phyloP scores from a whole-genome alignment of 352 stramenopile genomes.

The Phytopythium montanum region DNA sequence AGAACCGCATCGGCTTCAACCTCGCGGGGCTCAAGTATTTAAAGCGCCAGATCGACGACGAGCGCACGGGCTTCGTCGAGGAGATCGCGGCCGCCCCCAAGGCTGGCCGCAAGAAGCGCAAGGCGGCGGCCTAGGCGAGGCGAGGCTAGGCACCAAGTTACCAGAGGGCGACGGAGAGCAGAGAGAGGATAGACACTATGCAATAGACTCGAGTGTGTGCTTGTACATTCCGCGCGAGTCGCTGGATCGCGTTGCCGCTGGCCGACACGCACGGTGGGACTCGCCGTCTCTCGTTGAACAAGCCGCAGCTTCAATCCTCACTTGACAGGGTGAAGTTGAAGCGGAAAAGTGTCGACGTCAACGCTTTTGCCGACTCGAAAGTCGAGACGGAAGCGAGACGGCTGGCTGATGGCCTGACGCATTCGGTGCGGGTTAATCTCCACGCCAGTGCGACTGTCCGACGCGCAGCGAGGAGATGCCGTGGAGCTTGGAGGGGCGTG shows the following conservation, averaged over 20 bases:
- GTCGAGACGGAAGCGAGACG: neutral
- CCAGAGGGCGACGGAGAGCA: neutral
- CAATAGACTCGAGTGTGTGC: constrained; percentile 4
- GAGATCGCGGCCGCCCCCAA: constrained; percentile 46
- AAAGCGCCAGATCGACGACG: constrained; percentile 79
- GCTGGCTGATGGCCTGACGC: constrained; percentile 1
- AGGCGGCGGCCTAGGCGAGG: constrained; percentile 10
- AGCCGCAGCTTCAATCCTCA: neutral
- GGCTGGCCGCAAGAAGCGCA: constrained; percentile 51
- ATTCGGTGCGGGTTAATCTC: neutral
- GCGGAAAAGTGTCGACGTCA: constrained; percentile 7
- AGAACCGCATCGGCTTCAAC: constrained; percentile 88
- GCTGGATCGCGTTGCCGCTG: neutral
- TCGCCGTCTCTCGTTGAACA: neutral
- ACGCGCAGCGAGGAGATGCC: neutral
- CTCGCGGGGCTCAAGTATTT: constrained; percentile 85
- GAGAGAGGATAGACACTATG: neutral
- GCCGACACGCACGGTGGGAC: neutral
- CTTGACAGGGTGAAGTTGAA: constrained; percentile 1
- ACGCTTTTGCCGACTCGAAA: neutral
- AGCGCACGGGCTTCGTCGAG: constrained; percentile 74
- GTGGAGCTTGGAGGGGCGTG: neutral
- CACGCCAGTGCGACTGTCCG: neutral
- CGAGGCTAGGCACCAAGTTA: too few relatives aligned
- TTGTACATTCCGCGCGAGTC: too few relatives aligned